phyloP scores from a whole-genome alignment of 2,329 filamentous ascomycete genomes.

The Neophaeococcomyces mojaviensis region DNA sequence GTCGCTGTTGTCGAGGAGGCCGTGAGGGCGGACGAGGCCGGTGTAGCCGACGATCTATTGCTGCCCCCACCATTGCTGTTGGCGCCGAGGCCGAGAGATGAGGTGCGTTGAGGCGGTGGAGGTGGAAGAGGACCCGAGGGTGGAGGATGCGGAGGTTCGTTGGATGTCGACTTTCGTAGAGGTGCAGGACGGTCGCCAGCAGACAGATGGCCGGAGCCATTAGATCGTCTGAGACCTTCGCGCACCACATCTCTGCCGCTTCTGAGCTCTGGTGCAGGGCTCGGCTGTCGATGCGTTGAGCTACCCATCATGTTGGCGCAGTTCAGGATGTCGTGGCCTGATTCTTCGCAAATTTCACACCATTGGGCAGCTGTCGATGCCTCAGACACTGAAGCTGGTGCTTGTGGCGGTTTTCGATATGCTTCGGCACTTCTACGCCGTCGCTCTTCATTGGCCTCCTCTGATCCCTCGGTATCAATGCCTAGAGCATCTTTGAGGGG shows the following conservation, averaged over 20 bases:
- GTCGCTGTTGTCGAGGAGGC: conserved; percentile 45
- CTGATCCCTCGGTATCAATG: conserved; percentile 6
- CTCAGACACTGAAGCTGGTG: conserved; percentile 27
- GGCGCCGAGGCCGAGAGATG: not conserved
- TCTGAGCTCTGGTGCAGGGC: conserved; percentile 8
- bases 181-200: conserved; percentile 17
- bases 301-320: conserved; percentile 68
- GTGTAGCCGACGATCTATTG: conserved; percentile 6
- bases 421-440: conserved; percentile 1
- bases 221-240: conserved; percentile 8
- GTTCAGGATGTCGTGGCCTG: conserved; percentile 86
- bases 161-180: conserved; percentile 1
- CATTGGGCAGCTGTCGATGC: conserved; percentile 54
- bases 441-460: conserved; percentile 9
- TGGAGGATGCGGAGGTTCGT: conserved; percentile 10
- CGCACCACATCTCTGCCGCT: conserved; percentile 14
- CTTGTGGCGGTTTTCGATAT: not conserved
- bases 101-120: conserved; percentile 2
- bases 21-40: conserved; percentile 31
- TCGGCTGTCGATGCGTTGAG: conserved; percentile 10
- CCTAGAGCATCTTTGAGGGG: conserved; percentile 5
- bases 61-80: conserved; percentile 26
- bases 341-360: conserved; percentile 93
- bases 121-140: conserved; percentile 11
- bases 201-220: conserved; percentile 2